Conservation (phyloP, 1,139 yeast species). For the Taphrina populina region DNA sequence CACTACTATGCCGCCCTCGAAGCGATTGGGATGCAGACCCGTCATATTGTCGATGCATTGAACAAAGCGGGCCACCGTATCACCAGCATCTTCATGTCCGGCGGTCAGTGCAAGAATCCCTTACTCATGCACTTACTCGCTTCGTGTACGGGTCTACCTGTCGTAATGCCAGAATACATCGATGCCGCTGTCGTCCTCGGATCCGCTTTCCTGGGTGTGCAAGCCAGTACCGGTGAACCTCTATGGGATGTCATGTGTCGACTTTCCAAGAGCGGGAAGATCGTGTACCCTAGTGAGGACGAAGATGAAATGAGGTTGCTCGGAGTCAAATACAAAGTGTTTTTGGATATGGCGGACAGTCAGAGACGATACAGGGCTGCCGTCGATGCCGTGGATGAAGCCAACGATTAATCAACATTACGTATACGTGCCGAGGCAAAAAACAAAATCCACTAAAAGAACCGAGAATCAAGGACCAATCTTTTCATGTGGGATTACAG, state of each 20-base stretch:
- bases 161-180: conserved; percentile 86
- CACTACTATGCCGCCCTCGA: conserved; percentile 92
- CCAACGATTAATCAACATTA: too few species aligned
- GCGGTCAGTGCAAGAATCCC: conserved; percentile 94
- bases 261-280: conserved; percentile 79
- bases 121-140: conserved; percentile 85
- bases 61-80: conserved; percentile 74
- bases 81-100: conserved; percentile 79
- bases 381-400: conserved; percentile 53
- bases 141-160: conserved; percentile 89
- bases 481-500: too few species aligned
- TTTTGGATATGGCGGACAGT: conserved; percentile 78
- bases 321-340: conserved; percentile 73
- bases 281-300: conserved; percentile 63
- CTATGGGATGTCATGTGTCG: conserved; percentile 85
- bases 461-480: too few species aligned
- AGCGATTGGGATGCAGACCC: conserved; percentile 94
- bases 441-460: too few species aligned
- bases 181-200: conserved; percentile 98
- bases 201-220: conserved; percentile 89
- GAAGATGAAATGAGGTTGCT: conserved; percentile 70
- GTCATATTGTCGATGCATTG: conserved; percentile 89
- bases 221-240: conserved; percentile 58
- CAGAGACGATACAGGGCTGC: conserved; percentile 71
- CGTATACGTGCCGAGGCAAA: too few species aligned